Base-by-base conservation (phyloP, 768 basidiomycete species). In the Coprinellus aureogranulatus region DNA sequence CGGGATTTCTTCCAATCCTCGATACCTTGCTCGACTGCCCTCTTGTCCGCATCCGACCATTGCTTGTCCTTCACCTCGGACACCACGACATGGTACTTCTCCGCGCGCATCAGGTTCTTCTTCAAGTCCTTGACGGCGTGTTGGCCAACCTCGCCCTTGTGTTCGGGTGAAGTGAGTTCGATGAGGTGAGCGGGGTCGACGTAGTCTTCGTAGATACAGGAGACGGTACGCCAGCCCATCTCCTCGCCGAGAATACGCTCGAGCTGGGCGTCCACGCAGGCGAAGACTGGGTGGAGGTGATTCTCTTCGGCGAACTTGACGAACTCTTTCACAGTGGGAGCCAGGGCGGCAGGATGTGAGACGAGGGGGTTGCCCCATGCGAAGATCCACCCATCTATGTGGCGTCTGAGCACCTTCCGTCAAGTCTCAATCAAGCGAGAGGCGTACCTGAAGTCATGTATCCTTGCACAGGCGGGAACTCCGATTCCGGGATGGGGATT, bases 311-410 rank as follows among this genome's bases (percentile, higher is more conserved):
- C 73, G 67, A 77, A 81, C 3, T 68, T 62, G 47, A 81, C 68
- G 68, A 81, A 87, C 2, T 77, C 79, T 20, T 69, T 65, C 16
- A 75, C 67, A 8, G 75, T 73, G 3, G 67, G 63, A 25, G 58
- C 58, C 20, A 79, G 67, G 3, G 77, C 77, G 3, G 68, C 65
- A 9, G 65, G 61, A 40, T 71, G 67, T 0, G 78, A 78, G 30
- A 84, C 78, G 25, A 88, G 75, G 2, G 87, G 88, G 60, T 83
- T 79, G 3, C 87, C 87, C 78, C 85, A 88, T 3, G 81, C 78
- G 59, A 89, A 83, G 8, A 81, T 75, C 64, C 81, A 58, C 27
- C n/a, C n/a, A 31, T 58, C 57, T 58, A 85, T 3, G 73, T 70
- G 51, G 79, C 76, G 2, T 4, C 4, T 18, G 25, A 50, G 48